Base-by-base conservation (phyloP, 2,329 filamentous ascomycete genomes). In the Xylaria digitata region DNA sequence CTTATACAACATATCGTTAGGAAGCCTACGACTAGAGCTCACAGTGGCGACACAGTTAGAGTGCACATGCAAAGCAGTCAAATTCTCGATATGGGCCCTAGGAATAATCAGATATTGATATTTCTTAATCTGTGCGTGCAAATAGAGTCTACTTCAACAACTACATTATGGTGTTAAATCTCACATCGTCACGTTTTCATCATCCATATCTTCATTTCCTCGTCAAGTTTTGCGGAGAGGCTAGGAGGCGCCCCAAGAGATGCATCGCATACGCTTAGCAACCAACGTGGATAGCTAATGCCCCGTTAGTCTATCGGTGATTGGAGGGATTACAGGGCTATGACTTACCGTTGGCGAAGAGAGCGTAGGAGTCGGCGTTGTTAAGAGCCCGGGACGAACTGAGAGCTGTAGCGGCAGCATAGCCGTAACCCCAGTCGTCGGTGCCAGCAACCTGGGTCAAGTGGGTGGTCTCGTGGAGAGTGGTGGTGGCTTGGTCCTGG, bases 381-480 rank as follows among this genome's bases (percentile, higher is more conserved):
- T 83, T 81, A 8, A 91, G 74, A 56, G 88, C 88, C 73, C 86
- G 77, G 3, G 76, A 71, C 0, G 81, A 80, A 6, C 78, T 80
- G 68, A 91, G 76, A 6, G 78, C 73, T 15, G 76, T 71, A 66
- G 88, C 85, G 54, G 86, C 88, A 48, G 79, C 81, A 63, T 87
- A 82, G 2, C 81, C 76, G 72, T 90, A 91, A 32, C 81, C 85
- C 59, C 84, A 80, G 73, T 92, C 89, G 1, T 83, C 76, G 1
- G 89, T 90, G 8, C 87, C 86, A 63, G 86, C 86, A 68, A 78
- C 79, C 82, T 75, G 84, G 78, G n/a, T 84, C 82, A 85, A 69
- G 74, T 92, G 90, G 8, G 89, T 90, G 71, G 84, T 81, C 81
- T 92, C 90, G 73, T 92, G 90, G 15, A 92, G 77, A 37, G 84